Evolutionary conservation across 768 basidiomycete species (phyloP), one percentile per base, ranked within the genome.

Genomic region (Lactifluus hygrophoroides): DNA sequence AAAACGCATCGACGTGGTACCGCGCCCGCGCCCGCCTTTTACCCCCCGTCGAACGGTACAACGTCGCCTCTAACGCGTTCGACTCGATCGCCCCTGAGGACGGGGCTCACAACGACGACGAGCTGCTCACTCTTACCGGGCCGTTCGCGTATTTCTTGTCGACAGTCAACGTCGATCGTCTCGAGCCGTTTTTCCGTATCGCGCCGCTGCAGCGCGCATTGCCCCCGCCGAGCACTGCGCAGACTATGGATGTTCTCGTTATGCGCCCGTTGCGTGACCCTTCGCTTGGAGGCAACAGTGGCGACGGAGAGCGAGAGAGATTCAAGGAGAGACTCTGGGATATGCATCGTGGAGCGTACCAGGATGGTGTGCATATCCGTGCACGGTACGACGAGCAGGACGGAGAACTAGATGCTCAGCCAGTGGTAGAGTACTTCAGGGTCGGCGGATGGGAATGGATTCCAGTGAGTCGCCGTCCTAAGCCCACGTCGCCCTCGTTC

Each of bases 111-210:
- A 62, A 71, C 45, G 67, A 69, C n/a, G 65, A 70, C 40, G 69
- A 74, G 2, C 66, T 73, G n/a, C 67, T 81, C 13, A 74, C 77
- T 37, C 61, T 92, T 10, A 65, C 76, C 3, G 94, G 92, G 2
- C 92, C 92, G 5, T 96, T 94, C 66, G 76, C 79, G 27, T 98
- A 97, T 72, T 89, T 96, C 69, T 71, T 94, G 25, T 81, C 87
- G 9, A 86, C 88, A 0, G 77, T 87, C 53, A 89, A 92, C 60
- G 88, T 88, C 43, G 89, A 92, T 71, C 79, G 95, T 13, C 75
- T 98, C 63, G 95, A 98, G 70, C 82, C 88, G 5, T 69, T 75
- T 13, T 95, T 97, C 69, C 77, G 82, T 58, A 88, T 96, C 58
- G 75, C 82, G 16, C 91, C 94, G 16, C 76, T 83, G 50, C 70